Conservation (phyloP, 2,329 filamentous ascomycete genomes). For the Aquanectria penicillioides region DNA sequence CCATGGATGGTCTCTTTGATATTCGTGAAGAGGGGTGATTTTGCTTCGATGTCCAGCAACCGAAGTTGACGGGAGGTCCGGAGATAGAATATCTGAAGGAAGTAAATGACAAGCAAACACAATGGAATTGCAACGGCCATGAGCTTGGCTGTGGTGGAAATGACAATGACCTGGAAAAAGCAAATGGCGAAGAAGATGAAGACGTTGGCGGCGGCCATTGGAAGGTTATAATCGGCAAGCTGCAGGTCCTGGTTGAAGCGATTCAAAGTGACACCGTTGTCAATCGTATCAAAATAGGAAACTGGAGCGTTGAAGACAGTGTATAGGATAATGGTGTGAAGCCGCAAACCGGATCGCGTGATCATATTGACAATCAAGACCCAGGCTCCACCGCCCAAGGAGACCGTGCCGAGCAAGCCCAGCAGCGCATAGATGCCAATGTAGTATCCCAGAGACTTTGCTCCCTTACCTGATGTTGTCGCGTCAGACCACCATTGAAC, state of each 20-base stretch:
- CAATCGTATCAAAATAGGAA: conserved; percentile 47
- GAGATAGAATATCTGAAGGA: conserved; percentile 44
- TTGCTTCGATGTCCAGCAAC: conserved; percentile 62
- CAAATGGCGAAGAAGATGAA: conserved; percentile 34
- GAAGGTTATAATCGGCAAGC: conserved; percentile 50
- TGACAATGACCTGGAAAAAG: conserved; percentile 34
- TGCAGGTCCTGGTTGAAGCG: conserved; percentile 53
- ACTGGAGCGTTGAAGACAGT: conserved; percentile 44
- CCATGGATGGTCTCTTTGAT: conserved; percentile 60
- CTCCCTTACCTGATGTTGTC: not conserved
- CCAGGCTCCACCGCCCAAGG: conserved; percentile 35
- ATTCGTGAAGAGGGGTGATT: conserved; percentile 59
- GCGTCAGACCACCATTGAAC: not conserved
- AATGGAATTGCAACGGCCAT: conserved; percentile 29
- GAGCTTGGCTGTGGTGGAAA: conserved; percentile 30
- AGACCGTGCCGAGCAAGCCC: not conserved
- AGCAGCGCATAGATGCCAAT: not conserved
- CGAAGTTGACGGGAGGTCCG: conserved; percentile 63
- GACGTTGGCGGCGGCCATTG: conserved; percentile 36
- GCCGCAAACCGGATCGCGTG: conserved; percentile 31
- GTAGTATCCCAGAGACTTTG: not conserved
- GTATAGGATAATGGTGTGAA: conserved; percentile 34
- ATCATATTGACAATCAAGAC: conserved; percentile 42
- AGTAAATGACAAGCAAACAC: conserved; percentile 23
- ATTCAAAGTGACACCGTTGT: conserved; percentile 49